phyloP scores from a whole-genome alignment of 345 rosid genomes.

The Eucalyptus tenuipes region DNA sequence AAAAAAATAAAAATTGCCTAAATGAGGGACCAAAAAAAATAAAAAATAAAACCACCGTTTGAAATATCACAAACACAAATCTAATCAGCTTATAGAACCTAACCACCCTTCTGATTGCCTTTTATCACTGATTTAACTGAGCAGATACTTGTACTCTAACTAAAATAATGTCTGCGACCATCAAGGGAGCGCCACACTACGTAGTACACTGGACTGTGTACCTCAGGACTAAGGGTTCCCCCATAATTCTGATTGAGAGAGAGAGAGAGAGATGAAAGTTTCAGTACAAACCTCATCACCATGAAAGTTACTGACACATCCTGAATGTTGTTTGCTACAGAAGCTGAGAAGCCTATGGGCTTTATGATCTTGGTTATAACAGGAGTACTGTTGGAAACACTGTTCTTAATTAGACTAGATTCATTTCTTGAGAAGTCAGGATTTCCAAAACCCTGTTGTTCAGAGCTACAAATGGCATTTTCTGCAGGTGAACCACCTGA shows the following conservation, averaged over 20 bases:
- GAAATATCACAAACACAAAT: neutral
- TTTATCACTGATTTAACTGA: neutral
- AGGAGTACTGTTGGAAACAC: slow-evolving; percentile 24
- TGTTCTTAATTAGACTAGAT: slow-evolving; percentile 23
- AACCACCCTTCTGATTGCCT: neutral
- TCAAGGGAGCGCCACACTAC: neutral
- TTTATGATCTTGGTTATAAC: slow-evolving; percentile 54
- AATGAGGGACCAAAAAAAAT: neutral
- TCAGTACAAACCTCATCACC: slow-evolving; percentile 62
- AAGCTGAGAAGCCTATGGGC: slow-evolving; percentile 60
- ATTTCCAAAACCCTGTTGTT: slow-evolving; percentile 29
- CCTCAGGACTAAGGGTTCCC: neutral
- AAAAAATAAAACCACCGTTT: neutral
- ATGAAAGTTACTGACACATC: slow-evolving; percentile 66
- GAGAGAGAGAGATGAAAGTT: neutral
- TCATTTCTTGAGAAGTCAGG: slow-evolving; percentile 12
- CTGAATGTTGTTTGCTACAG: slow-evolving; percentile 43
- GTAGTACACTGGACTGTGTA: neutral
- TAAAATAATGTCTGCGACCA: neutral
- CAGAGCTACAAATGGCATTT: slow-evolving; percentile 21
- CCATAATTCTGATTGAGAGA: neutral
- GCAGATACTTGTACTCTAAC: neutral
- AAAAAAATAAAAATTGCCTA: neutral
- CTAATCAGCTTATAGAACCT: neutral
- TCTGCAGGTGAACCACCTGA: slow-evolving; percentile 9